Conservation (phyloP, 2,329 filamentous ascomycete genomes). For the Coniochaeta ligniaria region DNA sequence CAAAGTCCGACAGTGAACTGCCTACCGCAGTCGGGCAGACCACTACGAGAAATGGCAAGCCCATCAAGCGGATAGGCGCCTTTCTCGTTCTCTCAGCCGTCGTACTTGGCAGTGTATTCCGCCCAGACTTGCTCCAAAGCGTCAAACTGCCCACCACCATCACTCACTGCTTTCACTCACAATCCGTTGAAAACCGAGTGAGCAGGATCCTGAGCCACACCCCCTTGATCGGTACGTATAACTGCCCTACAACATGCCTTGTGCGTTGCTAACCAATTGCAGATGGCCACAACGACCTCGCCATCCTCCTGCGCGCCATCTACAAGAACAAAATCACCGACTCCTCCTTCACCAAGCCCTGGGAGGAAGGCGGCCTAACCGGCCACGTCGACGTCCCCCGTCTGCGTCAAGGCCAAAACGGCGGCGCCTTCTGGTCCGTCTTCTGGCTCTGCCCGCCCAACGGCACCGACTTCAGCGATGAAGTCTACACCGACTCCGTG, state of each 20-base stretch:
- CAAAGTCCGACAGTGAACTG: neutral
- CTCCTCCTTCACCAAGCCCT: conserved; percentile 64
- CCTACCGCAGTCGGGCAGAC: neutral
- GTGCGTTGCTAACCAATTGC: conserved; percentile 8
- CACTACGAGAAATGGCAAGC: neutral
- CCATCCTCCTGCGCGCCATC: conserved; percentile 58
- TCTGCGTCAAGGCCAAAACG: conserved; percentile 61
- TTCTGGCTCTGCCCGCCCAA: conserved; percentile 71
- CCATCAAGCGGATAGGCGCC: neutral
- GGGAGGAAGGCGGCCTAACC: conserved; percentile 60
- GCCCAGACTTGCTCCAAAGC: neutral
- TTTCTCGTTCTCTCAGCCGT: conserved; percentile 5
- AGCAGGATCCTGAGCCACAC: conserved; percentile 35
- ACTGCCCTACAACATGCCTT: neutral
- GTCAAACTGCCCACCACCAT: neutral
- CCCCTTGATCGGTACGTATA: conserved; percentile 39
- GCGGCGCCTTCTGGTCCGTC: conserved; percentile 91
- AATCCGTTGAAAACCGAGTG: conserved; percentile 36
- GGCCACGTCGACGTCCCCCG: conserved; percentile 76
- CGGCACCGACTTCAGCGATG: conserved; percentile 65
- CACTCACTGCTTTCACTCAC: conserved; percentile 16
- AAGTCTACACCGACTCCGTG: conserved; percentile 31
- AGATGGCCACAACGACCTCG: conserved; percentile 90
- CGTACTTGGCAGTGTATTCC: conserved; percentile 6
- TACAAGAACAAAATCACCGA: conserved; percentile 76